Evolutionary conservation across 768 basidiomycete species (phyloP).

Genomic region (Trametes coccinea): DNA sequence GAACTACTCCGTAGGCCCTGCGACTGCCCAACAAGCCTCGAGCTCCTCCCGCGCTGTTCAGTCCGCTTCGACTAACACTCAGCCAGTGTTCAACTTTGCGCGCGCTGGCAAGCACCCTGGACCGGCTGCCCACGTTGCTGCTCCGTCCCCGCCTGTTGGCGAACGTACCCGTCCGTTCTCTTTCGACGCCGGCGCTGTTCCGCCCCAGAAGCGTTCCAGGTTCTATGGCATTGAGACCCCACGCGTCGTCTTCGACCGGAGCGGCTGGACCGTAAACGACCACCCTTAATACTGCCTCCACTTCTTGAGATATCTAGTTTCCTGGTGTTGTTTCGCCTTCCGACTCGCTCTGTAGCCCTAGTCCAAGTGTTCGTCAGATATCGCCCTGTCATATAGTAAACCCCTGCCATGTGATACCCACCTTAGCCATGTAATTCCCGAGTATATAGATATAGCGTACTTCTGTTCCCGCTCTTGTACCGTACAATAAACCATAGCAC

Average conservation of each 20-base stretch:
- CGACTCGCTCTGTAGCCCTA: background rate
- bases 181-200: background rate
- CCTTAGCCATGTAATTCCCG: too few species aligned
- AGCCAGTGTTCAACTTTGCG: background rate
- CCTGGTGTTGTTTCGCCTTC: background rate
- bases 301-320: background rate
- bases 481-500: too few species aligned
- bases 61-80: background rate
- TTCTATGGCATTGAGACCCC: constrained; percentile 10
- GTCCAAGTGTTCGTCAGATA: too few species aligned
- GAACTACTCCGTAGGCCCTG: background rate
- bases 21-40: background rate
- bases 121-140: background rate
- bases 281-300: background rate
- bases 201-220: background rate
- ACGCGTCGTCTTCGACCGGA: constrained; percentile 2
- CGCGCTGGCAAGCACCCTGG: background rate
- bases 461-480: too few species aligned
- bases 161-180: background rate
- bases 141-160: background rate
- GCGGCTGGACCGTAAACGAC: constrained; percentile 12
- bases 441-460: too few species aligned
- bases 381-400: too few species aligned
- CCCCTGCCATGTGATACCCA: too few species aligned
- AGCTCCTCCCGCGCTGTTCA: background rate